Evolutionary conservation across 805 yeast genomes (phyloP).

Genomic region (Candida khao-thaluensis): DNA sequence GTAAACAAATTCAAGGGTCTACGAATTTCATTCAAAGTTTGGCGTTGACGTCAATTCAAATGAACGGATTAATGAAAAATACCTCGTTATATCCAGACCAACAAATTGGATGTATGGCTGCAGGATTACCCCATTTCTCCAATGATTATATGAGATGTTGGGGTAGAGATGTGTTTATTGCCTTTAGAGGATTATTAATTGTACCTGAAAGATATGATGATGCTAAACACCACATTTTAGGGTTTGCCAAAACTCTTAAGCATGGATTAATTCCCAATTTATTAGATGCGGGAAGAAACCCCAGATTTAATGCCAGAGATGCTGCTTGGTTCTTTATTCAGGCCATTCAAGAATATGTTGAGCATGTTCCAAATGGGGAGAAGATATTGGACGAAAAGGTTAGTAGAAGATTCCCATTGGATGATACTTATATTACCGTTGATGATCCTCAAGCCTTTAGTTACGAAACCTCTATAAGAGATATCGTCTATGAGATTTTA

Average conservation of each 20-base stretch:
- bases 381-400: slow-evolving; percentile 68
- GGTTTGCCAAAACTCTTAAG: slow-evolving; percentile 86
- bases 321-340: slow-evolving; percentile 95
- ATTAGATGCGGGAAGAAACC: slow-evolving; percentile 89
- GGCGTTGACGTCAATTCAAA: slow-evolving; percentile 80
- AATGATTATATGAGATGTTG: slow-evolving; percentile 93
- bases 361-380: slow-evolving; percentile 65
- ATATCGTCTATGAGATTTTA: slow-evolving; percentile 77
- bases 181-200: slow-evolving; percentile 77
- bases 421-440: slow-evolving; percentile 70
- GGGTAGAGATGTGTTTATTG: slow-evolving; percentile 95
- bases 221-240: slow-evolving; percentile 78
- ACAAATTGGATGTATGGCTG: slow-evolving; percentile 77
- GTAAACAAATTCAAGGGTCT: slow-evolving; percentile 53
- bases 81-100: slow-evolving; percentile 72
- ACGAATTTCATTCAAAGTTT: slow-evolving; percentile 77
- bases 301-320: slow-evolving; percentile 93
- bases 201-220: slow-evolving; percentile 76
- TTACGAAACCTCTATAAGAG: slow-evolving; percentile 66
- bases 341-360: slow-evolving; percentile 79
- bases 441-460: slow-evolving; percentile 77
- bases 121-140: slow-evolving; percentile 94
- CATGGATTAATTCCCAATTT: slow-evolving; percentile 95
- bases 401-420: slow-evolving; percentile 81
- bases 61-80: slow-evolving; percentile 71